These are phyloP conservation scores for Bretziella fagacearum DNA, from an alignment of 2,329 filamentous ascomycete genomes.

Conservation along the genomic window DNA sequence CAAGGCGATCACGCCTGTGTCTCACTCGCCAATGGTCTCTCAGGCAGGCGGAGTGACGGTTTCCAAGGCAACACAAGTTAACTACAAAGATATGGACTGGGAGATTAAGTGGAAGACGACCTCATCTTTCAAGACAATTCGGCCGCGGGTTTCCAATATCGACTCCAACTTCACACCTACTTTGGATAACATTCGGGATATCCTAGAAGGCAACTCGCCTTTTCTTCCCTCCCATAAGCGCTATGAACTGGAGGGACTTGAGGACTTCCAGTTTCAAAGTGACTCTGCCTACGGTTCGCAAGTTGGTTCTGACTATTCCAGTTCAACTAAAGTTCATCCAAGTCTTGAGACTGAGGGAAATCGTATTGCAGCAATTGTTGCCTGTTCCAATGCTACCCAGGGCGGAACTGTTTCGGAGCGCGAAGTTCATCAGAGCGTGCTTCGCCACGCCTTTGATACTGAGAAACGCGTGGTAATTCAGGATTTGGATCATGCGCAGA, in stretches of 20 bases:
- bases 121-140: conserved; percentile 11
- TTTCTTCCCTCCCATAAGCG: conserved; percentile 9
- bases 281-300: conserved; percentile 7
- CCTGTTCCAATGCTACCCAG: conserved; percentile 7
- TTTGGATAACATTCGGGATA: conserved; percentile 11
- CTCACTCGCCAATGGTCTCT: no score
- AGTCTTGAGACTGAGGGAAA: conserved; percentile 1
- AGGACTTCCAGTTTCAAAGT: conserved; percentile 11
- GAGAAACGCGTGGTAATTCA: conserved; percentile 1
- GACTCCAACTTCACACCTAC: conserved; percentile 3
- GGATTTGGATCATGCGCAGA: conserved; percentile 8
- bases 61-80: neutral
- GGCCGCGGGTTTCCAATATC: neutral
- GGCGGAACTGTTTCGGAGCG: neutral
- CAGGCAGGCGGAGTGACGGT: no score
- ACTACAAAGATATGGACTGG: conserved; percentile 11
- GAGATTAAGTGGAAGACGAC: conserved; percentile 11
- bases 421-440: conserved; percentile 6
- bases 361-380: conserved; percentile 1
- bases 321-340: neutral
- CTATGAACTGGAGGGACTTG: conserved; percentile 7
- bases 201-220: conserved; percentile 9
- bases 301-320: neutral
- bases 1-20: no score
- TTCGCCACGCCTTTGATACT: neutral